These are phyloP conservation scores for Didymella arachidicola DNA, from an alignment of 2,329 filamentous ascomycete species.

Conservation along the genomic window DNA sequence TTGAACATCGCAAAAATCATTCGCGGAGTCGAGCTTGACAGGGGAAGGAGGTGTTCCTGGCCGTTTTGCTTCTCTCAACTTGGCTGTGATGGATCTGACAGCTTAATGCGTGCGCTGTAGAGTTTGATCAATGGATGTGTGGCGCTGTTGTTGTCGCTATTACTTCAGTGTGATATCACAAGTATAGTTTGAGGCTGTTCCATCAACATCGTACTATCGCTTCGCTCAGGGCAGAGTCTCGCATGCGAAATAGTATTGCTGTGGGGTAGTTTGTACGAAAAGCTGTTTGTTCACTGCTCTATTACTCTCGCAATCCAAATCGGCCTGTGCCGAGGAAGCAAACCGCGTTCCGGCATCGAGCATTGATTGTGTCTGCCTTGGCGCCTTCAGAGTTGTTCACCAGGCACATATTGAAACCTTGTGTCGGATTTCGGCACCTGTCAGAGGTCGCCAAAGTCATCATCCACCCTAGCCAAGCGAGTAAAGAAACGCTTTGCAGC, in stretches of 20 bases:
- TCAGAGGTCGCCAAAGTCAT: constrained; percentile 14
- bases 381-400: constrained; percentile 25
- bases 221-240: background rate
- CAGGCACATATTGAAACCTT: constrained; percentile 29
- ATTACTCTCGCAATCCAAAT: background rate
- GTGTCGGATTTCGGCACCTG: constrained; percentile 24
- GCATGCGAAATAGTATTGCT: background rate
- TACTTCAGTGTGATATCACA: background rate
- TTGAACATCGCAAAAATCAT: background rate
- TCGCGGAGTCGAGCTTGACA: background rate
- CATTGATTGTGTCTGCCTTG: constrained; percentile 31
- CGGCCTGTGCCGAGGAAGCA: background rate
- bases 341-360: constrained; percentile 24
- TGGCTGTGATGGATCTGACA: constrained; percentile 34
- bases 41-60: constrained; percentile 17
- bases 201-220: background rate
- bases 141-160: constrained; percentile 6
- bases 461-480: constrained; percentile 26
- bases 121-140: constrained; percentile 25
- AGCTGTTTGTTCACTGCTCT: background rate
- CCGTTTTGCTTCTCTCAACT: constrained; percentile 39
- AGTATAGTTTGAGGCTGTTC: background rate
- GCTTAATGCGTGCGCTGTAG: constrained; percentile 15
- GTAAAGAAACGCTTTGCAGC: constrained; percentile 29
- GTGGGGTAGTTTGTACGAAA: background rate